Base-by-base conservation (phyloP, 306 rosid genomes). In the Canavalia ensiformis region DNA sequence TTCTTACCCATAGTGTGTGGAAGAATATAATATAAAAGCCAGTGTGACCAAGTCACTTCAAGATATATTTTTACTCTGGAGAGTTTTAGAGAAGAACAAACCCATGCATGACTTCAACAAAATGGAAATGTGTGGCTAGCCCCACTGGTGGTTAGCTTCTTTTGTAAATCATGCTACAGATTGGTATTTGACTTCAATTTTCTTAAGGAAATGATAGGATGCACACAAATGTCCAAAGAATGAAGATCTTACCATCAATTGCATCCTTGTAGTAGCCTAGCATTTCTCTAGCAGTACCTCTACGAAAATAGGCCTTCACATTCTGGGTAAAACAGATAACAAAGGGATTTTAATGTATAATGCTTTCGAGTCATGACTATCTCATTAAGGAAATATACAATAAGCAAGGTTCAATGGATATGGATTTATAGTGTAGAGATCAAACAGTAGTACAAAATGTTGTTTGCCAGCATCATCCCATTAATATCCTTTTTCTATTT, bases 221-320 rank as follows among this genome's bases (percentile, higher is more conserved):
- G 67, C 39, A 4, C 7, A 83, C 51, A 80, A 2, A 60, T 44
- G 28, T 58, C 67, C 37, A 80, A 78, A 81, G 37, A 77, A 66
- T 5, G 56, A 29, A 55, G 59, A 74, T 56, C 86, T 71, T 79
- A 96, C 99, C 99, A 63, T 96, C 99, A 85, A 82, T 86, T 63
- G 99, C 99, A 69, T 90, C 98, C 88, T 90, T 92, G 67, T 88
- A 96, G 87, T 83, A 96, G 70, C 98, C 97, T 68, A 93, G 91
- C 97, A 92, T 89, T 88, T 96, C 99, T 81, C 98, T 88, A 18
- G 99, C 94, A 29, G 94, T 88, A 60, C 97, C 99, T 90, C 99
- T 90, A 31, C 99, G 93, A 41, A 92, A 89, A 87, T 88, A 90
- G 70, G 99, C 97, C 76, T 96, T 96, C 83, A 96, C 94, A 85